A percentile compares a stretch with the other conserved stretches of the same genome.
These are phyloP conservation scores for Rosa chinensis DNA, from an alignment of 306 rosid genomes.

Conservation along the genomic window DNA sequence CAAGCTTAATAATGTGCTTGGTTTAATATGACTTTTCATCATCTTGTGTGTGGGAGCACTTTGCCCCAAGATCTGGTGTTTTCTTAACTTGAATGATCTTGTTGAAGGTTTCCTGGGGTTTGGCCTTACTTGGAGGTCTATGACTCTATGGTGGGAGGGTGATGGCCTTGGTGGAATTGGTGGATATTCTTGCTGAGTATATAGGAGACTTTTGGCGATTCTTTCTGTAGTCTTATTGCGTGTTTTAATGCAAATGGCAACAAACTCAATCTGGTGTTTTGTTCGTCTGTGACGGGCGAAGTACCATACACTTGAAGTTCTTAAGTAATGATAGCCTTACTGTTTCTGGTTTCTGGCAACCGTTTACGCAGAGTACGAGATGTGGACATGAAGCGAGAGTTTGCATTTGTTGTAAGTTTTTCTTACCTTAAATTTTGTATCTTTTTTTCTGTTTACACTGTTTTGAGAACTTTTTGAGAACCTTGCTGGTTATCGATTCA, in stretches of 20 bases:
- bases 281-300: conserved; percentile 77
- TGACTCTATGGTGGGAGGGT: conserved; percentile 86
- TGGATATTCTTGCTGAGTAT: conserved; percentile 75
- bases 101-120: conserved; percentile 88
- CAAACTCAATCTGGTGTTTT: conserved; percentile 89
- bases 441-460: background rate
- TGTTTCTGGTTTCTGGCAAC: conserved; percentile 91
- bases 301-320: conserved; percentile 69
- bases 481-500: conserved; percentile 9
- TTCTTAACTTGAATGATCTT: conserved; percentile 76
- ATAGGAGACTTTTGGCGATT: conserved; percentile 70
- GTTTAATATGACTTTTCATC: conserved; percentile 46
- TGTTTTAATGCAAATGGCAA: conserved; percentile 89
- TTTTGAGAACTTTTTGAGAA: background rate
- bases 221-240: conserved; percentile 87
- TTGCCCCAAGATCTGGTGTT: conserved; percentile 50
- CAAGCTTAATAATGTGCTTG: conserved; percentile 48
- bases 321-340: conserved; percentile 92
- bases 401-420: conserved; percentile 79
- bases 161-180: conserved; percentile 73
- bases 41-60: conserved; percentile 53
- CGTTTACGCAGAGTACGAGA: conserved; percentile 93
- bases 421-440: background rate
- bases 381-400: conserved; percentile 90
- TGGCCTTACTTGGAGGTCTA: conserved; percentile 74